Evolutionary conservation across 345 rosid genomes (phyloP), one percentile per base, ranked within the genome.

Genomic region (Rubroshorea leprosula): DNA sequence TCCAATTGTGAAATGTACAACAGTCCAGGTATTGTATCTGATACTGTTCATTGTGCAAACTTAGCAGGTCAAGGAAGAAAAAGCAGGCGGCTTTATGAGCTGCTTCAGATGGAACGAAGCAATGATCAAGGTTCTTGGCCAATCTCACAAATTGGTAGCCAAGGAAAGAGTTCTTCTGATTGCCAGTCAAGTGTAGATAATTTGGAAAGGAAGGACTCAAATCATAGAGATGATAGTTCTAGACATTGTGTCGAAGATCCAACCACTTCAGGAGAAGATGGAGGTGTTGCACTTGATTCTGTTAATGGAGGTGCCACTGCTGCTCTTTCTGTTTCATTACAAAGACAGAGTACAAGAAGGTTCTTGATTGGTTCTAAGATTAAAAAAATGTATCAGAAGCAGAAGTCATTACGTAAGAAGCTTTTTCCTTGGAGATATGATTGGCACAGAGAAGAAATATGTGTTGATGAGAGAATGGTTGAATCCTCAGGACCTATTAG

Each of bases 341-440:
- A 75, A 67, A 74, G 78, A 69, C 95, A 79, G 60, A 69, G 69
- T 67, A 58, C 78, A 0, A 79, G 67, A 64, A 88, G 74, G 63
- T 82, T 83, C 19, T 60, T 69, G 63, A 72, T 91, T 56, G 66
- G 83, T 70, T 82, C 91, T 14, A 91, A 76, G 77, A 72, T 91
- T 29, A 76, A 61, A 54, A 79, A 77, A 68, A 75, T 91, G 76
- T 87, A 82, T 61, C 70, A 78, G 74, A 91, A 86, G 65, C 96
- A 86, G 71, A 88, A n/a, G n/a, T n/a, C 90, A 39, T 75, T 91
- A 55, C 86, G 91, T 51, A 91, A 86, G 74, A 88, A 91, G 50
- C 83, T 88, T 72, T 88, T 91, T 74, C 98, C 98, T 51, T 91
- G 96, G 98, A 91, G 81, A 67, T 91, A 80, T 68, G 98, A 91